Percentiles rank a stretch among this genome's conserved stretches.
These are phyloP conservation scores for Kurtzmaniella fragi DNA, from an alignment of 805 yeast species.

Conservation along the genomic window DNA sequence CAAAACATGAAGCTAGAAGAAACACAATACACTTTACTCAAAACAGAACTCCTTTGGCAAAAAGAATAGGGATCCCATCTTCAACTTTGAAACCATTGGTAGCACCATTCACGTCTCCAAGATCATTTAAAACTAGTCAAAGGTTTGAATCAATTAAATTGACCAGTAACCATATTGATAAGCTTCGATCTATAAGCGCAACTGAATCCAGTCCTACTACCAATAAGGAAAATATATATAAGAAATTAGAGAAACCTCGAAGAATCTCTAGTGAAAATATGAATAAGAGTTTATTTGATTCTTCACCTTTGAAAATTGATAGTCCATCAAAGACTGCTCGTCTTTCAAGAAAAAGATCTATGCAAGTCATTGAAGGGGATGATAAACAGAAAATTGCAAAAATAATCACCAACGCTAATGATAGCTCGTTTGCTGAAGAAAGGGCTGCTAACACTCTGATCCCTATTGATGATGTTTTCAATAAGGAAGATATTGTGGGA, in stretches of 20 bases:
- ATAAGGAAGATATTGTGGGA: conserved; percentile 20
- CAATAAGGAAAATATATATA: conserved; percentile 10
- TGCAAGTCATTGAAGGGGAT: background rate
- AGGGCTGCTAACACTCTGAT: conserved; percentile 6
- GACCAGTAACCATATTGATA: too few species aligned
- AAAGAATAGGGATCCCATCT: background rate
- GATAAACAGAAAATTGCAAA: conserved; percentile 14
- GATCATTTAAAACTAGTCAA: conserved; percentile 1
- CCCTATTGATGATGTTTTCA: conserved; percentile 17
- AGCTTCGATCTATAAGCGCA: background rate
- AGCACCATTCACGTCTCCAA: conserved; percentile 13
- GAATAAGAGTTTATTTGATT: conserved; percentile 10
- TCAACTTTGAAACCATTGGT: conserved; percentile 2
- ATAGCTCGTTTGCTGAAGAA: conserved; percentile 1
- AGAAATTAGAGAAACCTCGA: conserved; percentile 5
- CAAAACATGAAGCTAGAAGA: conserved; percentile 30
- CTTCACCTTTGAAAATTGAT: conserved; percentile 11
- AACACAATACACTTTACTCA: conserved; percentile 13
- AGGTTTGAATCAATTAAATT: too few species aligned
- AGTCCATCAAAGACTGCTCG: conserved; percentile 5
- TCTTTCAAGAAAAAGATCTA: conserved; percentile 3
- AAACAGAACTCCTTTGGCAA: background rate
- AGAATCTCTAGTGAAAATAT: background rate
- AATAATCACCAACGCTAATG: conserved; percentile 16
- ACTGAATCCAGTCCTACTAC: background rate